A percentile compares a stretch with the other conserved stretches of the same genome.
Conservation (phyloP, 352 stramenopile species). For the Globisporangium cylindrosporum region DNA sequence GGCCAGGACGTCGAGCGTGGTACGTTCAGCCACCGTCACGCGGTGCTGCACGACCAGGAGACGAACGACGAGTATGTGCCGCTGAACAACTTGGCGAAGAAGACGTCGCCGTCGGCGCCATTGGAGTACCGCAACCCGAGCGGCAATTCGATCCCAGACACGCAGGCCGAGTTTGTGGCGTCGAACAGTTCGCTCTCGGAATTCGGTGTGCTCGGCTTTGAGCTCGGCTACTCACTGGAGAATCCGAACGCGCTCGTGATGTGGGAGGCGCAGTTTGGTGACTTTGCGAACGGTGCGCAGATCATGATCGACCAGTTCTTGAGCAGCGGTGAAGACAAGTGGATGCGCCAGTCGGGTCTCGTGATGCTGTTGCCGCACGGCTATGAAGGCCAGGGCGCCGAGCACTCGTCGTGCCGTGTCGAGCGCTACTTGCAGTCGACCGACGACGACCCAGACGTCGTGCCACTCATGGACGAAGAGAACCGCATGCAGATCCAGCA, state of each 20-base stretch:
- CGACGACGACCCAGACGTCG: slow-evolving; percentile 94
- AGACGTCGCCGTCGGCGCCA: slow-evolving; percentile 47
- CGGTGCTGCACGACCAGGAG: slow-evolving; percentile 94
- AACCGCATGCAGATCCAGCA: slow-evolving; percentile 97
- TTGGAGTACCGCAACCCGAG: slow-evolving; percentile 20
- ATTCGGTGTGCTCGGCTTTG: slow-evolving; percentile 89
- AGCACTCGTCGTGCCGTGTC: slow-evolving; percentile 91
- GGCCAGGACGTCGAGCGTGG: slow-evolving; percentile 96
- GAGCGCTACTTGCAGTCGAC: slow-evolving; percentile 94
- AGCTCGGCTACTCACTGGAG: slow-evolving; percentile 91
- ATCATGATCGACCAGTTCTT: slow-evolving; percentile 89
- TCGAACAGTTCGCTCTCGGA: slow-evolving; percentile 95
- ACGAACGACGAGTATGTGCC: slow-evolving; percentile 93
- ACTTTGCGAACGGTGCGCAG: slow-evolving; percentile 87
- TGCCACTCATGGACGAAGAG: slow-evolving; percentile 91
- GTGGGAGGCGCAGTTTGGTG: slow-evolving; percentile 92
- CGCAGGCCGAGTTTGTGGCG: slow-evolving; percentile 90
- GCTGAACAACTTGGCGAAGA: slow-evolving; percentile 89
- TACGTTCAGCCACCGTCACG: slow-evolving; percentile 90
- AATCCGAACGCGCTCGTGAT: slow-evolving; percentile 95
- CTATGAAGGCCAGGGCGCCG: slow-evolving; percentile 82
- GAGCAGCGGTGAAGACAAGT: slow-evolving; percentile 80
- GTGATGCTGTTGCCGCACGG: slow-evolving; percentile 78
- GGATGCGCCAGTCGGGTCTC: slow-evolving; percentile 88
- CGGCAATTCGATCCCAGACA: slow-evolving; percentile 45